A percentile compares a stretch with the other conserved stretches of the same genome.
phyloP scores from a whole-genome alignment of 1,139 yeast species.

The Hansenula sp. region DNA sequence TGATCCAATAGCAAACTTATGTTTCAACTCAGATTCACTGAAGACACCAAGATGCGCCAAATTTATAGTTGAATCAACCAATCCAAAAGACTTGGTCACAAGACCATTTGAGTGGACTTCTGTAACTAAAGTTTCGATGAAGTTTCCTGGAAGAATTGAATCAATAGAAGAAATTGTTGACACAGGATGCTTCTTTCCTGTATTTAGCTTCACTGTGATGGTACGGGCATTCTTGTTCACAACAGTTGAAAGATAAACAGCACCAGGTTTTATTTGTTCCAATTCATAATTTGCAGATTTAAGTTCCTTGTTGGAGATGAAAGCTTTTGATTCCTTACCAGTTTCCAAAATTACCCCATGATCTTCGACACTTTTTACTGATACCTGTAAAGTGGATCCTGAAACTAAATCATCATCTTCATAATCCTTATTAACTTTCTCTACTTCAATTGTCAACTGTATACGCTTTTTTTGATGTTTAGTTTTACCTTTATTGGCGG shows the following conservation, averaged over 20 bases:
- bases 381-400: conserved; percentile 65
- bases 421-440: conserved; percentile 55
- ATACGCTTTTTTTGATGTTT: conserved; percentile 48
- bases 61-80: conserved; percentile 68
- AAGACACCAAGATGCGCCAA: conserved; percentile 59
- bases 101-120: conserved; percentile 60
- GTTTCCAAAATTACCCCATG: conserved; percentile 79
- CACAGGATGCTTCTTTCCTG: conserved; percentile 39
- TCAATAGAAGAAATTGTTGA: conserved; percentile 65
- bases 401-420: conserved; percentile 58
- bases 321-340: conserved; percentile 65
- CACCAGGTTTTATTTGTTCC: conserved; percentile 30
- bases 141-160: conserved; percentile 78
- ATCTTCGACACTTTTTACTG: conserved; percentile 80
- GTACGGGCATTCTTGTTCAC: conserved; percentile 53
- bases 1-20: conserved; percentile 63
- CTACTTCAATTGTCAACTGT: conserved; percentile 73
- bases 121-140: conserved; percentile 70
- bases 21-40: conserved; percentile 45
- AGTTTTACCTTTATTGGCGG: conserved; percentile 34
- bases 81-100: conserved; percentile 62
- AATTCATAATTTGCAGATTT: conserved; percentile 25
- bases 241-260: conserved; percentile 49
- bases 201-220: conserved; percentile 46
- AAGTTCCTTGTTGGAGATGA: conserved; percentile 68